Evolutionary conservation across 108 stramenopile species (phyloP).

Genomic region (Nitzschia palea): DNA sequence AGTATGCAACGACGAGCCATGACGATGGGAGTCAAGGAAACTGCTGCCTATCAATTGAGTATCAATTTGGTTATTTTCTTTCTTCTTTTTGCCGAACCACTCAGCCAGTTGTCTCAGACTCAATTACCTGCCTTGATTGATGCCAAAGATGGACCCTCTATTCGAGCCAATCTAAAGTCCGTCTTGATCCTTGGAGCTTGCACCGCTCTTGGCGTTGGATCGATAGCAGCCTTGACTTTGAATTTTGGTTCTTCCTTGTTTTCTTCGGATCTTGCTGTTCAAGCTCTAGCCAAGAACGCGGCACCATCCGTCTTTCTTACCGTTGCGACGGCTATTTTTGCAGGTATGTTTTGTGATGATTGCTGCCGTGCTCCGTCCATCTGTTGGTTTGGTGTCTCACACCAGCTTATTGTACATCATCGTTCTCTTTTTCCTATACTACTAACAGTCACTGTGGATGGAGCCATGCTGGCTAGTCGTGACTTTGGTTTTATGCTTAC

Average conservation of each 20-base stretch:
- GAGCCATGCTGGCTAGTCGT: conserved; percentile 74
- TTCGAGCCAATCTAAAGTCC: conserved; percentile 59
- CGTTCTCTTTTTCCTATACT: conserved; percentile 7
- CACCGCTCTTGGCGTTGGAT: conserved; percentile 55
- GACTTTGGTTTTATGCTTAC: conserved; percentile 80
- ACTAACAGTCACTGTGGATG: conserved; percentile 58
- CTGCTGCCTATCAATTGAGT: conserved; percentile 76
- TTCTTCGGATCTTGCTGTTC: conserved; percentile 62
- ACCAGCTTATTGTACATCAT: background rate
- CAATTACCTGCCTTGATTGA: conserved; percentile 64
- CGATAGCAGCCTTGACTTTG: conserved; percentile 42
- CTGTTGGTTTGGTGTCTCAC: background rate
- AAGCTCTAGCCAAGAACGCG: conserved; percentile 48
- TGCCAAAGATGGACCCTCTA: conserved; percentile 31
- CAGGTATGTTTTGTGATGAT: conserved; percentile 15
- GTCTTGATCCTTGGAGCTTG: conserved; percentile 51
- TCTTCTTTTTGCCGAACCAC: conserved; percentile 78
- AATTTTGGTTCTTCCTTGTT: conserved; percentile 57
- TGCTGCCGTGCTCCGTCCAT: background rate
- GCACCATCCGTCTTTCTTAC: conserved; percentile 69
- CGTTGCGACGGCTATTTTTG: conserved; percentile 61
- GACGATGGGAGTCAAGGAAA: conserved; percentile 53
- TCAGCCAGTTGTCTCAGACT: conserved; percentile 74
- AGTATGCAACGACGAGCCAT: conserved; percentile 73
- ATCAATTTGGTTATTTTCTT: conserved; percentile 76